Conservation (phyloP, 2,329 filamentous ascomycete genomes). For the Coniochaeta sp. region DNA sequence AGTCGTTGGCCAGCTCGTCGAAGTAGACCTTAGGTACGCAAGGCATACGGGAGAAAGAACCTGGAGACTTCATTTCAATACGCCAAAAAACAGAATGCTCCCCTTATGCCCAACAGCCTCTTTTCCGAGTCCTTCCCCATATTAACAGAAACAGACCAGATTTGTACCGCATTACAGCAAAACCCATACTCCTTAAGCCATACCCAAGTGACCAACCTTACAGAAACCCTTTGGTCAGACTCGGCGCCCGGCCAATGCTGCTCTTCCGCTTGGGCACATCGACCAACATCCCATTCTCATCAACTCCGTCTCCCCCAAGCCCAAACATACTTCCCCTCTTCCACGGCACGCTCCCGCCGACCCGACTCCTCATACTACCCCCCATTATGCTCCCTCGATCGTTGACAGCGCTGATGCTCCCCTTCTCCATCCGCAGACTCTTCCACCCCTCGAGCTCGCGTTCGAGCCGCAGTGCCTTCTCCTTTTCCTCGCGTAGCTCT, state of each 20-base stretch:
- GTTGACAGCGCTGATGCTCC: slow-evolving; percentile 8
- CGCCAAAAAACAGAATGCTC: not conserved
- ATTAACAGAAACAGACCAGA: not conserved
- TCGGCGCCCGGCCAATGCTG: slow-evolving; percentile 54
- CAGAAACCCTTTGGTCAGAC: slow-evolving; percentile 73
- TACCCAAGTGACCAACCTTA: slow-evolving; percentile 24
- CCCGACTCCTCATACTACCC: slow-evolving; percentile 10
- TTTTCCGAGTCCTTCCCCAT: not conserved
- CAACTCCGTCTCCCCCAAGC: slow-evolving; percentile 25
- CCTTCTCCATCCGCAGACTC: slow-evolving; percentile 61
- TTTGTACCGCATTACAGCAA: not conserved
- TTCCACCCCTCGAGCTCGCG: slow-evolving; percentile 83
- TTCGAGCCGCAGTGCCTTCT: slow-evolving; percentile 75
- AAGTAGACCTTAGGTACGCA: not conserved
- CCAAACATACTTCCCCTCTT: slow-evolving; percentile 9
- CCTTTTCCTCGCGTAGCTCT: slow-evolving; percentile 80
- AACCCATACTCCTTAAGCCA: not conserved
- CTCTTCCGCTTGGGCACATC: slow-evolving; percentile 59
- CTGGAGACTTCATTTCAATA: not conserved
- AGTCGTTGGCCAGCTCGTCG: not conserved
- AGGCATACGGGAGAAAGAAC: not conserved
- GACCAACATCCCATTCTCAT: slow-evolving; percentile 33
- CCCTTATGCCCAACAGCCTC: not conserved
- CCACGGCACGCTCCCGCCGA: slow-evolving; percentile 10
- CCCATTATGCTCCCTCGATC: not conserved